Base-by-base conservation (phyloP, 1,284 basidiomycete genomes). In the Apiotrichum veenhuisii region DNA sequence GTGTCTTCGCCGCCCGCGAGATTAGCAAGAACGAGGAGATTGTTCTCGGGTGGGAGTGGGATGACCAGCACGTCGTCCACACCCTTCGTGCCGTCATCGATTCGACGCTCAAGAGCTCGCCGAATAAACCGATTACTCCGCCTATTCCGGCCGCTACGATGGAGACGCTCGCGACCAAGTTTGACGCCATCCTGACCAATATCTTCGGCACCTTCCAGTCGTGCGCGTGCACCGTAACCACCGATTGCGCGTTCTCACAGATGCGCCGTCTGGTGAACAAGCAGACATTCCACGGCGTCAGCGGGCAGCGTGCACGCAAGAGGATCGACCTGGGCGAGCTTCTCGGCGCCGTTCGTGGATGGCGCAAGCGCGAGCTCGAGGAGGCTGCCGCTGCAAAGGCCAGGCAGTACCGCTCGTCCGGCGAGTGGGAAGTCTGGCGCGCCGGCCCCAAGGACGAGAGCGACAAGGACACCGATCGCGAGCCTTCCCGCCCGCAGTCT, bases 11-110 rank as follows among this genome's bases (percentile, higher is more conserved):
- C 0, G 74, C 87, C 20, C 78, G 84, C 18, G 87, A 91, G 64
- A 81, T 97, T 58, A 83, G 83, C 58, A 83, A 84, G 37, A 82
- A 87, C 50, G 91, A 95, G 66, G 95, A 98, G 77, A 84, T 98
- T 40, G 85, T 94, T 0, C 76, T 97, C 0, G 89, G 88, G 0
- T 98, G 94, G 92, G 92, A 96, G 72, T 97, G 93, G 94, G 93
- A 96, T 65, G 93, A 97, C 67, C 85, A 85, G 7, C 89, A 92
- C 69, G 85, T 89, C 0, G 85, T 96, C 0, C 94, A 97, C 74
- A 80, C 84, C 50, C 78, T 97, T 0, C 64, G 63, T 48, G 62
- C 66, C 30, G 42, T 64, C 25, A 64, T 64, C 18, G 67, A 69
- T 44, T 63, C 71, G 51, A 59, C 65, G 14, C 62, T 66, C 36